These are phyloP conservation scores for Trichoderma atroviride DNA, from an alignment of 2,329 filamentous ascomycete genomes.

Conservation along the genomic window DNA sequence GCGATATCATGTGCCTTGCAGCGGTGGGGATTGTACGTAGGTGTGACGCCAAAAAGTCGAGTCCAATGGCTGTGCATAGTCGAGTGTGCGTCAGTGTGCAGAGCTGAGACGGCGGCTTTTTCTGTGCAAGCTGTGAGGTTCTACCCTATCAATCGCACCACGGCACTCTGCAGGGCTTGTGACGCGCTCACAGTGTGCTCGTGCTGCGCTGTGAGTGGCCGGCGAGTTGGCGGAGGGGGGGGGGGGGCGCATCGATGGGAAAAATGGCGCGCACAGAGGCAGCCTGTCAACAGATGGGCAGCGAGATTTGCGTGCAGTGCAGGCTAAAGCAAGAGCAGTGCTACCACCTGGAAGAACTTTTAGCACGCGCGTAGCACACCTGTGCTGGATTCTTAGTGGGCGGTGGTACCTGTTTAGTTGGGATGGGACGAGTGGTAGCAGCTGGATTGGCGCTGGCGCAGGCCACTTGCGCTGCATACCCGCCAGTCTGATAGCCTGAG, in stretches of 20 bases:
- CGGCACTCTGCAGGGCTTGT: conserved; percentile 43
- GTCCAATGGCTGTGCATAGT: conserved; percentile 28
- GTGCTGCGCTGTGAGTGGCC: conserved; percentile 29
- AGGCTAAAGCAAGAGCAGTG: background rate
- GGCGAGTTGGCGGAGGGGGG: conserved; percentile 26
- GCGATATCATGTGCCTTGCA: conserved; percentile 31
- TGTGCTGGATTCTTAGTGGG: background rate
- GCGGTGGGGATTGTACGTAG: conserved; percentile 25
- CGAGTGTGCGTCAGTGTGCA: conserved; percentile 27
- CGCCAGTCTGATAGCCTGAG: conserved; percentile 3
- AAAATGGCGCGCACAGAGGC: conserved; percentile 28
- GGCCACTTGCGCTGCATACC: conserved; percentile 4
- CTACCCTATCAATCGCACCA: conserved; percentile 36
- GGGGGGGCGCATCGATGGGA: conserved; percentile 17
- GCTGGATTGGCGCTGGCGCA: conserved; percentile 11
- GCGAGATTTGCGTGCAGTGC: background rate
- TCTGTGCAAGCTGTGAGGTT: conserved; percentile 34
- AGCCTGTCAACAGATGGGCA: conserved; percentile 10
- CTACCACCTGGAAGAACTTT: background rate
- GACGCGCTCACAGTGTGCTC: conserved; percentile 40
- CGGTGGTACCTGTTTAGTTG: conserved; percentile 12
- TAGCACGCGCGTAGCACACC: conserved; percentile 5
- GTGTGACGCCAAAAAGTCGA: conserved; percentile 23
- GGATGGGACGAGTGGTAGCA: conserved; percentile 3
- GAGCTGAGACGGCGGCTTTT: conserved; percentile 28